Evolutionary conservation across 1,284 basidiomycete genomes (phyloP).

Genomic region (Termitomyces sp.): DNA sequence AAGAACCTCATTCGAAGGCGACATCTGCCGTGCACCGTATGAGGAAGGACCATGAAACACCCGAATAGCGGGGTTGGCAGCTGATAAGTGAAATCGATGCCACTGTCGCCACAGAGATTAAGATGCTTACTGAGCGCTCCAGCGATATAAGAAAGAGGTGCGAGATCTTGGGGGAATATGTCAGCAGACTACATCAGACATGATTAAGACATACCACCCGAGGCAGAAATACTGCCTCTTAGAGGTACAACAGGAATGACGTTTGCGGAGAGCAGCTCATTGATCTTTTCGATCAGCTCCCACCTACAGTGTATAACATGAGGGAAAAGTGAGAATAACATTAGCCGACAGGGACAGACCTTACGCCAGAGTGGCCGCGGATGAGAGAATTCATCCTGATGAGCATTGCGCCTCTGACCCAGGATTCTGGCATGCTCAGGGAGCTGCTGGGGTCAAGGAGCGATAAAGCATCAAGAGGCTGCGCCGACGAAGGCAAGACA

Average conservation of each 20-base stretch:
- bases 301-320: slow-evolving; percentile 42
- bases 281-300: slow-evolving; percentile 78
- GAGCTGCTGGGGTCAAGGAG: slow-evolving; percentile 54
- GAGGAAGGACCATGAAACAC: slow-evolving; percentile 55
- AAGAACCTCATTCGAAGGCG: slow-evolving; percentile 61
- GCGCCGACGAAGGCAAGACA: slow-evolving; percentile 47
- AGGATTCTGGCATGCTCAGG: slow-evolving; percentile 73
- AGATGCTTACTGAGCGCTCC: slow-evolving; percentile 49
- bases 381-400: slow-evolving; percentile 48
- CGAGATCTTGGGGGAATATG: slow-evolving; percentile 43
- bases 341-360: slow-evolving; percentile 7
- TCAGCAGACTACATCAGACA: not conserved
- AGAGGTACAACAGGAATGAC: slow-evolving; percentile 79
- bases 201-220: slow-evolving; percentile 49
- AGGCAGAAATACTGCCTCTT: slow-evolving; percentile 77
- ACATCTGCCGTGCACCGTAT: slow-evolving; percentile 49
- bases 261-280: slow-evolving; percentile 63
- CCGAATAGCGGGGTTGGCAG: slow-evolving; percentile 72
- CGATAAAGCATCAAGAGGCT: slow-evolving; percentile 40
- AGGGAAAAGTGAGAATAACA: slow-evolving; percentile 1
- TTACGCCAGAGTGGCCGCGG: slow-evolving; percentile 22
- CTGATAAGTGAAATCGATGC: slow-evolving; percentile 16
- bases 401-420: slow-evolving; percentile 79
- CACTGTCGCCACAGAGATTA: not conserved
- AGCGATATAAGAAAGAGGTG: slow-evolving; percentile 80